phyloP scores from a whole-genome alignment of 306 rosid genomes.

The Morella rubra region DNA sequence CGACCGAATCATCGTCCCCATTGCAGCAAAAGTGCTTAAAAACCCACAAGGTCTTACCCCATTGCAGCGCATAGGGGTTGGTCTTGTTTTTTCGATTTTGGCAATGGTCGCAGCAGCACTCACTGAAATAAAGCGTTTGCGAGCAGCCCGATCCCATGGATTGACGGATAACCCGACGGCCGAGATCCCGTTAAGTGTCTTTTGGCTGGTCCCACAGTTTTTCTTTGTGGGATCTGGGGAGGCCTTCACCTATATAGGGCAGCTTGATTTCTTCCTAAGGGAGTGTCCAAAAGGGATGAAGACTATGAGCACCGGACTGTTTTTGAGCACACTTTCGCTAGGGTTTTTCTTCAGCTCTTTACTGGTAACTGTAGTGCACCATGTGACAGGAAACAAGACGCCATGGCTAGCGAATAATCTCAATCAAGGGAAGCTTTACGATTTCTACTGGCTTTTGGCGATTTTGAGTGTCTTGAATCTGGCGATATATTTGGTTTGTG shows the following conservation, averaged over 20 bases:
- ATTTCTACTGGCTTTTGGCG: constrained; percentile 86
- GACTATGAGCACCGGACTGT: constrained; percentile 87
- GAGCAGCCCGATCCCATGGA: constrained; percentile 36
- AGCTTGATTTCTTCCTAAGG: constrained; percentile 70
- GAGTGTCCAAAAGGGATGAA: constrained; percentile 95
- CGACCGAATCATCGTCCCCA: constrained; percentile 56
- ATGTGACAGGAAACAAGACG: constrained; percentile 45
- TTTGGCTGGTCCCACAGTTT: constrained; percentile 81
- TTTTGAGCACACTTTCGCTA: constrained; percentile 73
- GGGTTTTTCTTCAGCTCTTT: constrained; percentile 79
- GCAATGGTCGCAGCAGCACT: constrained; percentile 66
- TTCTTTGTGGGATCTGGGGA: constrained; percentile 81
- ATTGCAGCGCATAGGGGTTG: constrained; percentile 66
- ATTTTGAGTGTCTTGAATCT: constrained; percentile 65
- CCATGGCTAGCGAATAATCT: constrained; percentile 87
- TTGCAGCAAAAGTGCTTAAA: constrained; percentile 38
- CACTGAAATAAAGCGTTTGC: constrained; percentile 53
- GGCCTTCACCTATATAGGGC: constrained; percentile 84
- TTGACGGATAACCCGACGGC: constrained; percentile 31
- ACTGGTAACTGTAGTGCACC: constrained; percentile 64
- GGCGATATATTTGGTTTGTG: constrained; percentile 54
- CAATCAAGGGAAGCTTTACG: constrained; percentile 70
- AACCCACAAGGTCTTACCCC: constrained; percentile 61
- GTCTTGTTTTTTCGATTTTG: constrained; percentile 50
- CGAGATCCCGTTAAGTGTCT: constrained; percentile 53